These are phyloP conservation scores for Artemisia argyi DNA, from an alignment of 129 eudicot genomes.

Conservation along the genomic window DNA sequence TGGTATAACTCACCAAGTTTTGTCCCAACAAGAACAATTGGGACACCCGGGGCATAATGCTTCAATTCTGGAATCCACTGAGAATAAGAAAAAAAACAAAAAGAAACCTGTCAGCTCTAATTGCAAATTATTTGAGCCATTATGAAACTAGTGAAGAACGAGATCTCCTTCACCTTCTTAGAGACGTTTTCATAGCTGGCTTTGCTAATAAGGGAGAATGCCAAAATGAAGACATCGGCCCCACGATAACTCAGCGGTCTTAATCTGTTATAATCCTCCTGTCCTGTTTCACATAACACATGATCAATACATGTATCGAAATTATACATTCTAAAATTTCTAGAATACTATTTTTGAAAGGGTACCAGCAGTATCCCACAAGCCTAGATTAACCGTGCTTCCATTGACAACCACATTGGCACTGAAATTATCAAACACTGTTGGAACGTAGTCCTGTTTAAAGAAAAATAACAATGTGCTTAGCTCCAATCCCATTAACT, in stretches of 20 bases:
- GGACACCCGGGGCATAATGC: slow-evolving; percentile 98
- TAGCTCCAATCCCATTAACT: slow-evolving; percentile 10
- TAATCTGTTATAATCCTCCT: slow-evolving; percentile 97
- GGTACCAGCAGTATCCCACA: slow-evolving; percentile 99
- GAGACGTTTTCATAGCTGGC: slow-evolving; percentile 99
- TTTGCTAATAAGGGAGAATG: slow-evolving; percentile 95
- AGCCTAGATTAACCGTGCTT: slow-evolving; percentile 84
- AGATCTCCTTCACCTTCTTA: slow-evolving; percentile 58
- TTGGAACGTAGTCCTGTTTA: slow-evolving; percentile 97
- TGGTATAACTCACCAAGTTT: slow-evolving; percentile 75
- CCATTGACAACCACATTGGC: slow-evolving; percentile 99
- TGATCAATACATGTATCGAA: not conserved
- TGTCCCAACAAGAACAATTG: slow-evolving; percentile 97
- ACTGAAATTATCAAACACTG: slow-evolving; percentile 98
- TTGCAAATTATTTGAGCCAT: not conserved
- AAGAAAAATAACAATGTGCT: slow-evolving; percentile 9
- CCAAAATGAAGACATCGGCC: slow-evolving; percentile 97
- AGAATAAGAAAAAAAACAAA: slow-evolving; percentile 1
- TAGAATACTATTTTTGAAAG: slow-evolving; percentile 8
- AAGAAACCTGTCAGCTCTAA: not conserved
- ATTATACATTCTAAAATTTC: not conserved
- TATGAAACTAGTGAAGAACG: not conserved
- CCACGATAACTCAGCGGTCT: slow-evolving; percentile 99
- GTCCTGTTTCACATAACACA: slow-evolving; percentile 60
- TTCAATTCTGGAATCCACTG: slow-evolving; percentile 99